phyloP scores from a whole-genome alignment of 2,329 filamentous ascomycete species.

The Simplicillium sp. region DNA sequence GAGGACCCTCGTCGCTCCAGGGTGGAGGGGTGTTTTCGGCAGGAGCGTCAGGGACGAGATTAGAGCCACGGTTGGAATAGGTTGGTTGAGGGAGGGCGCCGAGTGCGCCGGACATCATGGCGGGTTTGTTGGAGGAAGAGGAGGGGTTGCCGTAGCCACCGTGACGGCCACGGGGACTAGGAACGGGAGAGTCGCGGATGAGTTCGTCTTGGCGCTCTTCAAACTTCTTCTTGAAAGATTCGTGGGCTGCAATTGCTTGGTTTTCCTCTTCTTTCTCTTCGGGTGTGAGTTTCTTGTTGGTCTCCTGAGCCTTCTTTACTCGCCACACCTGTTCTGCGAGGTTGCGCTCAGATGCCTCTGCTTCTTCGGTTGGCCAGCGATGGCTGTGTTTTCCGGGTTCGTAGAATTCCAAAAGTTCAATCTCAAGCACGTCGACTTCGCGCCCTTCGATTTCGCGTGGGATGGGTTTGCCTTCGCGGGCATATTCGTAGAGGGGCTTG shows the following conservation, averaged over 20 bases:
- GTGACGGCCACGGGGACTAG: constrained; percentile 9
- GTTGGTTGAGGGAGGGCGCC: constrained; percentile 38
- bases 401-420: constrained; percentile 78
- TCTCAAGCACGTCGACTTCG: constrained; percentile 64
- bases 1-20: constrained; percentile 54
- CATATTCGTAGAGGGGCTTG: constrained; percentile 93
- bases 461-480: constrained; percentile 76
- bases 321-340: constrained; percentile 66
- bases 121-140: constrained; percentile 16
- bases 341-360: constrained; percentile 62
- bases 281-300: constrained; percentile 37
- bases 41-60: constrained; percentile 41
- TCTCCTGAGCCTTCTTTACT: constrained; percentile 46
- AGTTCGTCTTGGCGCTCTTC: constrained; percentile 49
- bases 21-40: constrained; percentile 39
- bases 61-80: constrained; percentile 32
- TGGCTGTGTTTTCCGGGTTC: constrained; percentile 74
- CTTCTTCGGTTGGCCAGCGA: constrained; percentile 72
- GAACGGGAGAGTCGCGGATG: constrained; percentile 36
- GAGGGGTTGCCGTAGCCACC: constrained; percentile 16
- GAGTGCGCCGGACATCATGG: constrained; percentile 49
- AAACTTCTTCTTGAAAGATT: constrained; percentile 47
- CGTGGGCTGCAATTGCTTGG: constrained; percentile 44
- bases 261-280: constrained; percentile 47
- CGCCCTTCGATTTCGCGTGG: constrained; percentile 76